Conservation (phyloP, 805 yeast species). For the Myxozyma sirexii region DNA sequence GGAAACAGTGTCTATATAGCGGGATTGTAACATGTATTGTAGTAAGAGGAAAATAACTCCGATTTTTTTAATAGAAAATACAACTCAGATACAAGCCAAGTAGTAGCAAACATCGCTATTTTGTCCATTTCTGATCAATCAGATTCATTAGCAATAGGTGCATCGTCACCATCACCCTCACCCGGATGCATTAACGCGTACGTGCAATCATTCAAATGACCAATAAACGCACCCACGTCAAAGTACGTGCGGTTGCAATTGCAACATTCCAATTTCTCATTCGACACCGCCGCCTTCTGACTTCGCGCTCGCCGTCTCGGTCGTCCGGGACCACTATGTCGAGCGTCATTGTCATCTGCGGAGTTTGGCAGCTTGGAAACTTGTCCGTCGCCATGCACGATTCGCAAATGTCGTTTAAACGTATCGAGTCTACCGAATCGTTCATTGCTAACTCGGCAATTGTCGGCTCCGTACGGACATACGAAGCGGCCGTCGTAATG, state of each 20-base stretch:
- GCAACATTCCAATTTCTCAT: conserved; percentile 14
- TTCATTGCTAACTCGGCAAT: conserved; percentile 20
- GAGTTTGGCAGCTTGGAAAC: background rate
- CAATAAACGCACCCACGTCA: conserved; percentile 23
- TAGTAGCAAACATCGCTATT: too few species aligned
- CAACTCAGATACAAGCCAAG: too few species aligned
- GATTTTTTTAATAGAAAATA: too few species aligned
- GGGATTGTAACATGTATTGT: too few species aligned
- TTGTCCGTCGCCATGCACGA: conserved; percentile 17
- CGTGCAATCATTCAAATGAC: conserved; percentile 31
- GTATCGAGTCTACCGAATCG: conserved; percentile 30
- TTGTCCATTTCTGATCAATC: too few species aligned
- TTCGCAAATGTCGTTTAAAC: conserved; percentile 27
- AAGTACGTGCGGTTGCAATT: conserved; percentile 14
- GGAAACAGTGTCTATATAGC: too few species aligned
- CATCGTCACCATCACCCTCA: conserved; percentile 4
- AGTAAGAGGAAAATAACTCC: too few species aligned
- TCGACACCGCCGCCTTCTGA: conserved; percentile 1
- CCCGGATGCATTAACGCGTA: conserved; percentile 30
- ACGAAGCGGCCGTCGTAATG: conserved; percentile 25
- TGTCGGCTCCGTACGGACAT: conserved; percentile 23
- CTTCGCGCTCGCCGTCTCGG: conserved; percentile 7
- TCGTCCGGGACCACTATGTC: background rate
- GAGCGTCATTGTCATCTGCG: background rate
- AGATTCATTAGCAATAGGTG: background rate